Base-by-base conservation (phyloP, 164 flowering plant species). In the Tetrastigma voinierianum region DNA sequence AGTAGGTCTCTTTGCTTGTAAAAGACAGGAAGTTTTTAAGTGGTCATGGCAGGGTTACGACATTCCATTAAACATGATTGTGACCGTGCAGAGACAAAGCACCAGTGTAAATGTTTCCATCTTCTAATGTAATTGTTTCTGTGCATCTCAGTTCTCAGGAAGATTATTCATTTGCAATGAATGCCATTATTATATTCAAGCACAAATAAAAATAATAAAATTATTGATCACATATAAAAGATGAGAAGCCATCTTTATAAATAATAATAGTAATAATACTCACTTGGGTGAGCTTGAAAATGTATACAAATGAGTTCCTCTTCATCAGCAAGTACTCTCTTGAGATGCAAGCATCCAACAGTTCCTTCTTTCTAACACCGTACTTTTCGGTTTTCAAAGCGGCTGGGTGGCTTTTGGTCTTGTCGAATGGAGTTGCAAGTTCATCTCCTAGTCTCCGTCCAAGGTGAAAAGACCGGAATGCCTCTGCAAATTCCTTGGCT, bases 231-330 rank as follows among this genome's bases (percentile, higher is more conserved):
- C 10, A 17, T 47, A 16, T 10, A 11, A 0, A 4, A 69, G 46
- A 46, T 19, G 17, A 6, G 9, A 55, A 63, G 21, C 40, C 7
- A 25, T 25, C 40, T 3, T 21, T 11, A 7, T 25, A 25, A 25
- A 7, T 25, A 25, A 8, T 18, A 21, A 12, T 23, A 25, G 23
- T 25, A 25, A 25, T 25, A 25, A 25, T 7, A 70, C 77, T 40
- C 47, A 82, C 89, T 65, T 86, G 90, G 45, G 43, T 12, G 49
- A 77, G 20, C 40, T 75, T 85, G 75, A 85, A 89, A 57, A 77
- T 66, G 75, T 84, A 80, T 40, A 85, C 77, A 70, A 88, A 86
- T 2, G 93, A 78, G 59, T 81, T 84, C 54, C 90, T 84, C 73
- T 25, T 25, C 40, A 25, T 25, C 7, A 25, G 40, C 7, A 25